Percentiles rank a stretch among this genome's conserved stretches.
Conservation (phyloP, 129 eudicot species). For the Saussurea involucrata region DNA sequence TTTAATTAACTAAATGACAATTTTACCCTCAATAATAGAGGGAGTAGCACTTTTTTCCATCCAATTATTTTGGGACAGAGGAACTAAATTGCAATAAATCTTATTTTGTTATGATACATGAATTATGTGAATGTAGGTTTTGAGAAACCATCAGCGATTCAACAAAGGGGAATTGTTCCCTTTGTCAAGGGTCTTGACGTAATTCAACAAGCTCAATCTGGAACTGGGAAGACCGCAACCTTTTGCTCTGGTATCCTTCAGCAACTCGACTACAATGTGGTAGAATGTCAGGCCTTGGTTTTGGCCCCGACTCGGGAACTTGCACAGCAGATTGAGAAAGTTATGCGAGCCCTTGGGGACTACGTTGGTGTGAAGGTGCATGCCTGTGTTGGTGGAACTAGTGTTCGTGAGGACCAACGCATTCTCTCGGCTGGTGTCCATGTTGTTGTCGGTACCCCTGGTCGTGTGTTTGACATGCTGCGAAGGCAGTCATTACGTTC, state of each 20-base stretch:
- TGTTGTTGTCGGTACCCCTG: slow-evolving; percentile 64
- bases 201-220: slow-evolving; percentile 29
- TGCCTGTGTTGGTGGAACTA: slow-evolving; percentile 76
- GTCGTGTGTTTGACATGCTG: slow-evolving; percentile 74
- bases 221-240: slow-evolving; percentile 20
- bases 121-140: slow-evolving; percentile 7
- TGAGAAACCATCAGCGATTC: slow-evolving; percentile 25
- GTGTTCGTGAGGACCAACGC: slow-evolving; percentile 64
- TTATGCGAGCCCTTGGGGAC: slow-evolving; percentile 25
- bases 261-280: slow-evolving; percentile 25
- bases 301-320: slow-evolving; percentile 24
- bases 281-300: slow-evolving; percentile 19
- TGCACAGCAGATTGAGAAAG: slow-evolving; percentile 23
- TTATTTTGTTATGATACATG: neutral
- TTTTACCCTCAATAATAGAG: no score
- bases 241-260: slow-evolving; percentile 27
- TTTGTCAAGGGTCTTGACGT: slow-evolving; percentile 25
- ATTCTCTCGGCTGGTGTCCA: slow-evolving; percentile 58
- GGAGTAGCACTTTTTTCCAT: neutral
- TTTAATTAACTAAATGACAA: no score
- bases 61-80: neutral
- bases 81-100: neutral
- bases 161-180: slow-evolving; percentile 30
- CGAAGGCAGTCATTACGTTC: slow-evolving; percentile 54
- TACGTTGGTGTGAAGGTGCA: slow-evolving; percentile 61